phyloP scores from a whole-genome alignment of 148 eudicot genomes.

The Talinum fruticosum region DNA sequence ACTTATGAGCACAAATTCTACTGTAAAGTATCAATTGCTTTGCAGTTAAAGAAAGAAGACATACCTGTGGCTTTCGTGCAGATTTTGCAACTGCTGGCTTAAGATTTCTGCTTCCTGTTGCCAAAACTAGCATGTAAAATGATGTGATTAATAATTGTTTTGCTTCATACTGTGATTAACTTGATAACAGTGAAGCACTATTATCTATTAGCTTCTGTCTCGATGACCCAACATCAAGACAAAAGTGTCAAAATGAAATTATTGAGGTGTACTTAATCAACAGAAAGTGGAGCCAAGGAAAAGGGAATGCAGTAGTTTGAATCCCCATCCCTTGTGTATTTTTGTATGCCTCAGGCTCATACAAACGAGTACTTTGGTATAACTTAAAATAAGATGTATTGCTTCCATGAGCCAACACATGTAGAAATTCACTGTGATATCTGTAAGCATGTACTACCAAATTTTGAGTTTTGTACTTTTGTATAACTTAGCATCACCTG shows the following conservation, averaged over 20 bases:
- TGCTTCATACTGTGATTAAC: neutral
- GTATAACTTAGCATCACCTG: constrained; percentile 6
- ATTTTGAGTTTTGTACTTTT: constrained; percentile 15
- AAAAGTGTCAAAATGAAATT: too few species aligned
- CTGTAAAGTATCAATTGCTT: neutral
- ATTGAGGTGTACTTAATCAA: too few species aligned
- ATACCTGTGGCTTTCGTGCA: constrained; percentile 79
- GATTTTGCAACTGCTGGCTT: constrained; percentile 59
- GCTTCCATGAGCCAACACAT: neutral
- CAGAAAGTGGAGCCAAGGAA: too few species aligned
- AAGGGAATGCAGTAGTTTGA: too few species aligned
- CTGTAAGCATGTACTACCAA: constrained; percentile 8
- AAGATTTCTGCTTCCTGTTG: constrained; percentile 72
- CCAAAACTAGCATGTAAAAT: constrained; percentile 64
- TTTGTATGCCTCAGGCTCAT: too few species aligned
- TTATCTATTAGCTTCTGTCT: too few species aligned
- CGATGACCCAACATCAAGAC: too few species aligned
- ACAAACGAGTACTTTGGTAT: too few species aligned
- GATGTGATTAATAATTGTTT: constrained; percentile 15
- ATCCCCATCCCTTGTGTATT: too few species aligned
- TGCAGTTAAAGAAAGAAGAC: constrained; percentile 17
- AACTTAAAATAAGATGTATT: neutral
- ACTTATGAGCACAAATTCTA: neutral
- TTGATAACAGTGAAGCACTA: too few species aligned
- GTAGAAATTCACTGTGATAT: constrained; percentile 10